A percentile compares a stretch with the other conserved stretches of the same genome.
Evolutionary conservation across 2,329 filamentous ascomycete genomes (phyloP).

Genomic region (Tolypocladium nubicola): DNA sequence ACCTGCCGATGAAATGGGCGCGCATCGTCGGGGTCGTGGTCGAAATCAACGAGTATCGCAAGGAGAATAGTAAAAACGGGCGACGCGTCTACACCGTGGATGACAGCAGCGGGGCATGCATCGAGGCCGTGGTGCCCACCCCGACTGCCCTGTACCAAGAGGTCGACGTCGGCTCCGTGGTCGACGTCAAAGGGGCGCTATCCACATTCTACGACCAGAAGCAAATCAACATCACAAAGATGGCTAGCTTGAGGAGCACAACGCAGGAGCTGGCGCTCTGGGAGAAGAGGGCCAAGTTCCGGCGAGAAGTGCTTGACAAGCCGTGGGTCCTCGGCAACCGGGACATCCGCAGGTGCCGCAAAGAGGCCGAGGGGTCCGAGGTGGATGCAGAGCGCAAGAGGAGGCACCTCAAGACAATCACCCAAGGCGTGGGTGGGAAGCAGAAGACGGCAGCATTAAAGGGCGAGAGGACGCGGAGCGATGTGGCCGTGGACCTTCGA

Average conservation of each 20-base stretch:
- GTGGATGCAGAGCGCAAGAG: conserved; percentile 15
- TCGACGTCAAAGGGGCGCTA: conserved; percentile 47
- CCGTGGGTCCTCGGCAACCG: conserved; percentile 44
- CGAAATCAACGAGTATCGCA: conserved; percentile 39
- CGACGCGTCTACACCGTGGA: conserved; percentile 48
- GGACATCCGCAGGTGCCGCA: conserved; percentile 39
- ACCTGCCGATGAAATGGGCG: conserved; percentile 69
- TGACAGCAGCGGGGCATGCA: conserved; percentile 51
- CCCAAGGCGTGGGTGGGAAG: background rate
- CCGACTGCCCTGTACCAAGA: conserved; percentile 11
- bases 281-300: conserved; percentile 42
- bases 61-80: conserved; percentile 8
- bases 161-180: conserved; percentile 40
- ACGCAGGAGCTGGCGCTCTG: conserved; percentile 48
- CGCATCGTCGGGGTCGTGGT: conserved; percentile 62
- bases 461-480: conserved; percentile 1
- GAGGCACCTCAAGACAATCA: conserved; percentile 11
- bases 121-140: conserved; percentile 29
- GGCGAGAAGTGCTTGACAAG: conserved; percentile 33
- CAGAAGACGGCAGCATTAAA: conserved; percentile 1
- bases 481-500: conserved; percentile 10
- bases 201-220: conserved; percentile 33
- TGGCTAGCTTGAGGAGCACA: conserved; percentile 37
- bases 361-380: conserved; percentile 29
- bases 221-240: conserved; percentile 43